Evolutionary conservation across 768 basidiomycete species (phyloP).

Genomic region (Leccinum variicolor): DNA sequence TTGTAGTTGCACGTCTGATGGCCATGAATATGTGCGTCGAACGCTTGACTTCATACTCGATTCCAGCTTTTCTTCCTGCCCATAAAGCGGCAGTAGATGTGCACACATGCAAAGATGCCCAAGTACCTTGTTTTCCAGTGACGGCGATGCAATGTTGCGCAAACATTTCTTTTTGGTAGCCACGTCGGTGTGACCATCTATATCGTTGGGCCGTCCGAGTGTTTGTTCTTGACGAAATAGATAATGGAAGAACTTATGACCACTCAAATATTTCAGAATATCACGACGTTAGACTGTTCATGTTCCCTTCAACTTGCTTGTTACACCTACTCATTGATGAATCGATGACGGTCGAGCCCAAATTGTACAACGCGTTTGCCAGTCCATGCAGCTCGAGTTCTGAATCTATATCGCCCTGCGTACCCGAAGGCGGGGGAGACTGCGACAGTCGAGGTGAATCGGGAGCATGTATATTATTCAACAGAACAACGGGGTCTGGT

Average conservation of each 20-base stretch:
- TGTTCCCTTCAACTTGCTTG: too few species aligned
- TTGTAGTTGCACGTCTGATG: not conserved
- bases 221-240: too few species aligned
- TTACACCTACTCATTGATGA: too few species aligned
- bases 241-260: too few species aligned
- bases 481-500: not conserved
- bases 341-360: too few species aligned
- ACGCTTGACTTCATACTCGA: not conserved
- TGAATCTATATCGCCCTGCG: constrained; percentile 71
- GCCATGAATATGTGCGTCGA: not conserved
- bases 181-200: too few species aligned
- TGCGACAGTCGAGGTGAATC: constrained; percentile 68
- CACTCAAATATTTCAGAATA: too few species aligned
- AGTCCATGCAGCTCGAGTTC: constrained; percentile 60
- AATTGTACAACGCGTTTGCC: too few species aligned
- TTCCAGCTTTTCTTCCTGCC: not conserved
- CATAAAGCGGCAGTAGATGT: not conserved
- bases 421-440: constrained; percentile 65
- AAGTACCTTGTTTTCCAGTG: not conserved
- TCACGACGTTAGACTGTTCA: too few species aligned
- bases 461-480: constrained; percentile 21
- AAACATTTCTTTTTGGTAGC: too few species aligned
- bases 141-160: too few species aligned
- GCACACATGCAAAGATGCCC: not conserved
- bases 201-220: too few species aligned